A percentile compares a stretch with the other conserved stretches of the same genome.
phyloP scores from a whole-genome alignment of 805 yeast genomes.

The Kuraishia floccosa region DNA sequence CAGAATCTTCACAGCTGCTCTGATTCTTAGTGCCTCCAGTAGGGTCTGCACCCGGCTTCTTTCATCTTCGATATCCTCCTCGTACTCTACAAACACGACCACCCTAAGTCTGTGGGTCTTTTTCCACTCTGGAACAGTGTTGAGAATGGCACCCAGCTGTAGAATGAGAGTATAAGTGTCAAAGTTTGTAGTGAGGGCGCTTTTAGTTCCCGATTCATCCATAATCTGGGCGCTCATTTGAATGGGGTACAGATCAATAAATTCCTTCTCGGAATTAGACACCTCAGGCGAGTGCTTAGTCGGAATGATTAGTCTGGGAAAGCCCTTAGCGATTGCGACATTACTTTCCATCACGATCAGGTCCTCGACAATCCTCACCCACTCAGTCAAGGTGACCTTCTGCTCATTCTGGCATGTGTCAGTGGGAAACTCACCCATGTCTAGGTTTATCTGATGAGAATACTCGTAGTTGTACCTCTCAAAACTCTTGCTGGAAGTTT shows the following conservation, averaged over 20 bases:
- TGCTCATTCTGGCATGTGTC: conserved; percentile 66
- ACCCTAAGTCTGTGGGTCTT: conserved; percentile 64
- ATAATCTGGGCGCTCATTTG: conserved; percentile 86
- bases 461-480: conserved; percentile 13
- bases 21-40: conserved; percentile 70
- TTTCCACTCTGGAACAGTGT: conserved; percentile 92
- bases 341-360: conserved; percentile 79
- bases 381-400: conserved; percentile 60
- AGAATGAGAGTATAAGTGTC: conserved; percentile 92
- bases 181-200: conserved; percentile 76
- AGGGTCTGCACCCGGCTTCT: conserved; percentile 45
- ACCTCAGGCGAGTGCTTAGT: conserved; percentile 19
- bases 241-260: conserved; percentile 88
- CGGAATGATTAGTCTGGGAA: conserved; percentile 59
- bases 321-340: conserved; percentile 90
- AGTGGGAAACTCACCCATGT: conserved; percentile 28
- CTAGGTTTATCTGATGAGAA: conserved; percentile 11
- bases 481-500: conserved; percentile 5
- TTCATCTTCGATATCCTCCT: conserved; percentile 64
- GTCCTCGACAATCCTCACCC: conserved; percentile 93
- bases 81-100: conserved; percentile 79
- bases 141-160: conserved; percentile 86
- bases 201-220: conserved; percentile 50
- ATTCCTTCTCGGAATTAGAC: conserved; percentile 26
- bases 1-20: conserved; percentile 67